Evolutionary conservation across 176 grass and related monocot species (phyloP).

Genomic region (Pharus latifolius): DNA sequence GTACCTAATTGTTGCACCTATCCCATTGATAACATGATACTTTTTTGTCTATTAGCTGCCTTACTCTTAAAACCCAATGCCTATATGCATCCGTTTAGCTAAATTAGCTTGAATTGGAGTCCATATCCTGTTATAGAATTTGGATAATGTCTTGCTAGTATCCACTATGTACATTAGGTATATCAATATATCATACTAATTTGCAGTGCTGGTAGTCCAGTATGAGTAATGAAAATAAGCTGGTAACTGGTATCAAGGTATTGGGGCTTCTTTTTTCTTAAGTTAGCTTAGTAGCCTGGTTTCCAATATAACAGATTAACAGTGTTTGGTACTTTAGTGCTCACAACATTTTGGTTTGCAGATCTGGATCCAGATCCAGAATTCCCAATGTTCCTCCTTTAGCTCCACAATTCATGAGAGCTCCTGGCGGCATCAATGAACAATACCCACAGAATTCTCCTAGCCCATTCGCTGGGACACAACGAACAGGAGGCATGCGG

Average conservation of each 20-base stretch:
- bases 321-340: background rate
- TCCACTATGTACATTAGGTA: too few species aligned
- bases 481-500: constrained; percentile 13
- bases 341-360: constrained; percentile 13
- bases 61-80: too few species aligned
- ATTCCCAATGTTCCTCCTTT: constrained; percentile 38
- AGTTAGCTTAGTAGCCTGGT: background rate
- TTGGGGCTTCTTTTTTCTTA: too few species aligned
- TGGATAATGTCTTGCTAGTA: background rate
- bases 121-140: too few species aligned
- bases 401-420: constrained; percentile 40
- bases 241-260: too few species aligned
- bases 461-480: constrained; percentile 14
- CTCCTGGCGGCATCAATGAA: constrained; percentile 26
- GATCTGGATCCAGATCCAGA: constrained; percentile 38
- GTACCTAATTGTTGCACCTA: too few species aligned
- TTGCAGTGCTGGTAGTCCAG: background rate
- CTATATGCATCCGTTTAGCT: too few species aligned
- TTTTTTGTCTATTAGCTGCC: too few species aligned
- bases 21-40: too few species aligned
- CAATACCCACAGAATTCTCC: constrained; percentile 36
- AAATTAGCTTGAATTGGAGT: too few species aligned
- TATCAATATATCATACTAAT: too few species aligned
- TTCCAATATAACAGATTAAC: background rate
- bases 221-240: background rate